Evolutionary conservation across 2,329 filamentous ascomycete species (phyloP).

Genomic region (Dactylonectria estremocensis): DNA sequence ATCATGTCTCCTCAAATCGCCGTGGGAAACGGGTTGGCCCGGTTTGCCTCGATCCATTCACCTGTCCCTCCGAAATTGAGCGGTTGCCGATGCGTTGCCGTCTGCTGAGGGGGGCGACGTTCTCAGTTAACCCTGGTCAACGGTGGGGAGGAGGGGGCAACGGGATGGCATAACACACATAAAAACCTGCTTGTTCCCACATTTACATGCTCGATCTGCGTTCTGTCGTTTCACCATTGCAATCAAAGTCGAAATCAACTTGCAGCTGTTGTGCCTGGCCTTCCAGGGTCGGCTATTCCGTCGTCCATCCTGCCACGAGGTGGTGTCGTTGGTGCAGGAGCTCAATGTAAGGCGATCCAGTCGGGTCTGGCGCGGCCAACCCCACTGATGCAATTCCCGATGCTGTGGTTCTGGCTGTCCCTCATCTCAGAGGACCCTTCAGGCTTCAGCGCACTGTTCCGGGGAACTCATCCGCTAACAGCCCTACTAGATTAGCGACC

Average conservation of each 20-base stretch:
- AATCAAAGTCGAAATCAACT: neutral
- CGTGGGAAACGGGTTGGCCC: neutral
- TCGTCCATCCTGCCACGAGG: conserved; percentile 2
- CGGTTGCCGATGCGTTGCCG: neutral
- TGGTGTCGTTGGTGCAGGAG: conserved; percentile 22
- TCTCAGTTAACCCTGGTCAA: neutral
- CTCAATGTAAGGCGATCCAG: conserved; percentile 13
- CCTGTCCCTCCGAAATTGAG: neutral
- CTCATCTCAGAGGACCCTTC: neutral
- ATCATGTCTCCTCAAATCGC: neutral
- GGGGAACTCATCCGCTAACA: conserved; percentile 21
- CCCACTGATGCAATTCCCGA: conserved; percentile 18
- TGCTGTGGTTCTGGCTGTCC: conserved; percentile 1
- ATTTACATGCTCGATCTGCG: conserved; percentile 4
- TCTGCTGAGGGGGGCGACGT: neutral
- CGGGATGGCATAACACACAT: neutral
- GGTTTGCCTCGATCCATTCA: neutral
- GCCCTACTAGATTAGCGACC: conserved; percentile 29
- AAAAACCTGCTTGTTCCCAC: conserved; percentile 23
- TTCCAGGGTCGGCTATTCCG: neutral
- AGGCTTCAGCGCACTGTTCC: conserved; percentile 7
- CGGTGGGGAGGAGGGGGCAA: too few relatives aligned
- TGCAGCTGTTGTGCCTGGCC: neutral
- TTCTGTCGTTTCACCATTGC: neutral
- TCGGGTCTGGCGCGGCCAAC: neutral